Percentiles rank a stretch among this genome's conserved stretches.
Evolutionary conservation across 140 eudicot species (phyloP).

Genomic region (Anethum foeniculum): DNA sequence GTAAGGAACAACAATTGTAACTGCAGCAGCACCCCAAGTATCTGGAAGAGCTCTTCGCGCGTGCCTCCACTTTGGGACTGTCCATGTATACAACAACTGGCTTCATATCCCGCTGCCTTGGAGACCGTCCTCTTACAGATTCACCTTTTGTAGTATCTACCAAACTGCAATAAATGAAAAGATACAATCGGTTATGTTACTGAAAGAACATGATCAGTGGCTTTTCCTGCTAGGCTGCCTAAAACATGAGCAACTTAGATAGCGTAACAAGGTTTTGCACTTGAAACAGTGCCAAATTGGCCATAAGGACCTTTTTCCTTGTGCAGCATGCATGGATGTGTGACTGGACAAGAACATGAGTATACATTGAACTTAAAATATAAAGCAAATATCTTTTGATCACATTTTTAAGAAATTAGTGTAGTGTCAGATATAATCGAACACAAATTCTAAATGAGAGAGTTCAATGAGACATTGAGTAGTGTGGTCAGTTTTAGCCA

Average conservation of each 20-base stretch:
- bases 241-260: conserved; percentile 15
- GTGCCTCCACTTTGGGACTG: neutral
- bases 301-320: conserved; percentile 25
- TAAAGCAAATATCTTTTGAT: no score
- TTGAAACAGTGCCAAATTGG: conserved; percentile 19
- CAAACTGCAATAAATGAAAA: conserved; percentile 12
- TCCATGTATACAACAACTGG: neutral
- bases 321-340: conserved; percentile 8
- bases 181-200: neutral
- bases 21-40: neutral
- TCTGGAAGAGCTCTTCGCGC: neutral
- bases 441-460: neutral
- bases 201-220: conserved; percentile 7
- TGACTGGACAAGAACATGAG: neutral
- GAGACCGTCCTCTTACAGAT: neutral
- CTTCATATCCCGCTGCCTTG: neutral
- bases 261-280: conserved; percentile 8
- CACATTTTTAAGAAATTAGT: neutral
- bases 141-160: neutral
- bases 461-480: neutral
- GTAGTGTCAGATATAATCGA: neutral
- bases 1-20: neutral
- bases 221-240: conserved; percentile 12
- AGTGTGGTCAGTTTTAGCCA: neutral
- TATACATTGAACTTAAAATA: neutral